Conservation (phyloP, 768 basidiomycete genomes). For the Naganishia vaughanmartiniae region DNA sequence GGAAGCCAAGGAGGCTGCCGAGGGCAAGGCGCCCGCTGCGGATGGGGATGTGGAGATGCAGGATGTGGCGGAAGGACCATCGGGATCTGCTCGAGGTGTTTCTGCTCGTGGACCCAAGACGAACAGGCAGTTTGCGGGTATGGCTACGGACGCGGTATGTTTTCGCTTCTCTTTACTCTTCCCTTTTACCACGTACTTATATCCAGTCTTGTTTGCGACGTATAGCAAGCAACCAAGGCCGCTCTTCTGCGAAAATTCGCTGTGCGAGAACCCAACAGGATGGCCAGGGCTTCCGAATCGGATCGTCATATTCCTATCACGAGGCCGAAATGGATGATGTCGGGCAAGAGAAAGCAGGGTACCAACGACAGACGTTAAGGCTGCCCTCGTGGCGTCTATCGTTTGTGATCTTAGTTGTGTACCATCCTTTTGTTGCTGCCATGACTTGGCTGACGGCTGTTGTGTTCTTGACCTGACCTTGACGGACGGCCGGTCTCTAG, state of each 20-base stretch:
- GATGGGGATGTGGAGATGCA: constrained; percentile 62
- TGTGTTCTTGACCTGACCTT: background rate
- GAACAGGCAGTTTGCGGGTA: constrained; percentile 72
- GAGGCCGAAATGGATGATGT: constrained; percentile 51
- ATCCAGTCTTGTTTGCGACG: background rate
- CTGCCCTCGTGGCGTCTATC: background rate
- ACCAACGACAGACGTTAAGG: constrained; percentile 50
- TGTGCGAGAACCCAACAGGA: constrained; percentile 79
- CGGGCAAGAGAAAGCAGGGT: constrained; percentile 51
- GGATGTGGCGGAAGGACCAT: constrained; percentile 32
- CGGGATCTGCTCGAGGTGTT: background rate
- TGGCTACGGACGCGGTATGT: constrained; percentile 72
- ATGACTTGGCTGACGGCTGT: too few relatives aligned
- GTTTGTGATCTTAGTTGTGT: background rate
- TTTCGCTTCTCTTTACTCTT: background rate
- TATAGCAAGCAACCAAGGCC: constrained; percentile 53
- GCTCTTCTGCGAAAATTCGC: constrained; percentile 78
- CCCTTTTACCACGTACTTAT: background rate
- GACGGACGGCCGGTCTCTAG: background rate
- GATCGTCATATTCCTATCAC: constrained; percentile 53
- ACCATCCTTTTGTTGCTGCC: background rate
- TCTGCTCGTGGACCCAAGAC: constrained; percentile 30
- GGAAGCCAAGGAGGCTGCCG: constrained; percentile 63
- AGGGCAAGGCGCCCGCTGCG: constrained; percentile 40
- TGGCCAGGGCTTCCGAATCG: constrained; percentile 85